Evolutionary conservation across 2,329 filamentous ascomycete species (phyloP).

Genomic region (Tolypocladium ophioglossoides): DNA sequence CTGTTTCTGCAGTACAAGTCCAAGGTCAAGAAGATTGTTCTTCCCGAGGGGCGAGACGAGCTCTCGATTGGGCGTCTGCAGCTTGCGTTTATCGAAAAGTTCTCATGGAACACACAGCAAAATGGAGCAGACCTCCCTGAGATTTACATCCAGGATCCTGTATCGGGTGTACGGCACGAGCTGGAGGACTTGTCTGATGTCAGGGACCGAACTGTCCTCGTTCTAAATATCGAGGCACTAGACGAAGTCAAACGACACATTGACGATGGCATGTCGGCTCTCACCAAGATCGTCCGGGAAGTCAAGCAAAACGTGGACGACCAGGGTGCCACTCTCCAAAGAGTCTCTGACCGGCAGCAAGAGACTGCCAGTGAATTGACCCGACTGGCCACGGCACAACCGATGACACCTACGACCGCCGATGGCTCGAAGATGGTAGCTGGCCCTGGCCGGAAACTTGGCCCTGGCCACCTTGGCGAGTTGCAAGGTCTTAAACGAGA

Average conservation of each 20-base stretch:
- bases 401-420: constrained; percentile 26
- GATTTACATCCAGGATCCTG: constrained; percentile 93
- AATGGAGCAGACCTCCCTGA: constrained; percentile 89
- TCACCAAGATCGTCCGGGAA: constrained; percentile 76
- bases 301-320: constrained; percentile 76
- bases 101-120: constrained; percentile 95
- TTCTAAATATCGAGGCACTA: constrained; percentile 81
- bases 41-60: constrained; percentile 73
- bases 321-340: constrained; percentile 70
- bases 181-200: constrained; percentile 87
- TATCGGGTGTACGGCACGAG: constrained; percentile 94
- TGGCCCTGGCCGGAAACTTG: constrained; percentile 32
- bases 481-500: constrained; percentile 77
- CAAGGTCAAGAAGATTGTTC: constrained; percentile 91
- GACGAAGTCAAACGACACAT: constrained; percentile 97
- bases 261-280: constrained; percentile 75
- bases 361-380: constrained; percentile 84
- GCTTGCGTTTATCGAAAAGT: constrained; percentile 96
- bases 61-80: constrained; percentile 82
- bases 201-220: constrained; percentile 90
- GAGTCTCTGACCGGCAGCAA: constrained; percentile 82
- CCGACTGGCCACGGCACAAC: constrained; percentile 36
- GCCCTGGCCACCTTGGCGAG: constrained; percentile 59
- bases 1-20: constrained; percentile 94
- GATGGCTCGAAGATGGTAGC: constrained; percentile 27